Conservation (phyloP, 2,329 filamentous ascomycete genomes). For the Bipolaris oryzae region DNA sequence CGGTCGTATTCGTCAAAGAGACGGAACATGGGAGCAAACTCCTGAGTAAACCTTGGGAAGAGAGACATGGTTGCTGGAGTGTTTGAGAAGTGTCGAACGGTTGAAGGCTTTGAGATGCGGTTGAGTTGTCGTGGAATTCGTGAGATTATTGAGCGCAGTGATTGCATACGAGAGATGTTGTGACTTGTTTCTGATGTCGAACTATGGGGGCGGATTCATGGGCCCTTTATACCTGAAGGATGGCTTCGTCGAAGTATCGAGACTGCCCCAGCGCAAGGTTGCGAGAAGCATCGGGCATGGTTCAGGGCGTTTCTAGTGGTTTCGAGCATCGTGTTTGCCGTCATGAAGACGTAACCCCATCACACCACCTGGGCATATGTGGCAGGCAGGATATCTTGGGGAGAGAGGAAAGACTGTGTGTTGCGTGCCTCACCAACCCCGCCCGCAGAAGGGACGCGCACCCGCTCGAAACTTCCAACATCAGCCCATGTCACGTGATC, state of each 20-base stretch:
- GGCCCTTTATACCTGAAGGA: conserved; percentile 37
- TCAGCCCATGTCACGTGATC: conserved; percentile 23
- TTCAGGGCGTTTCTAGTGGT: conserved; percentile 33
- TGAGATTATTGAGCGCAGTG: conserved; percentile 42
- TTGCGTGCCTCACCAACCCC: background rate
- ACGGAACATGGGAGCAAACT: conserved; percentile 54
- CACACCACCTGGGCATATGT: conserved; percentile 3
- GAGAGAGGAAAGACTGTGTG: conserved; percentile 2
- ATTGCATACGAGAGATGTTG: conserved; percentile 44
- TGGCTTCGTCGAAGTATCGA: conserved; percentile 38
- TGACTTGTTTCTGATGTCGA: conserved; percentile 39
- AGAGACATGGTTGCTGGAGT: conserved; percentile 48
- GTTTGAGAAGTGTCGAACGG: conserved; percentile 28
- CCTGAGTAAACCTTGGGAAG: conserved; percentile 50
- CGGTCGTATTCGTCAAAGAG: conserved; percentile 57
- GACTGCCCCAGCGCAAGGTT: conserved; percentile 15
- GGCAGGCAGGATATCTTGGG: conserved; percentile 1
- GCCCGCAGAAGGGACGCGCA: conserved; percentile 4
- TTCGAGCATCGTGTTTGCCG: conserved; percentile 22
- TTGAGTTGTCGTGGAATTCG: conserved; percentile 40
- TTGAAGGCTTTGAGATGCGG: conserved; percentile 37
- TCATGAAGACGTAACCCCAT: conserved; percentile 9
- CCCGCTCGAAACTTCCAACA: conserved; percentile 13
- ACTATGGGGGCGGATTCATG: conserved; percentile 9
- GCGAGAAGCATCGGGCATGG: conserved; percentile 29